Conservation (phyloP, 2,329 filamentous ascomycete genomes). For the Aspergillus sp. region DNA sequence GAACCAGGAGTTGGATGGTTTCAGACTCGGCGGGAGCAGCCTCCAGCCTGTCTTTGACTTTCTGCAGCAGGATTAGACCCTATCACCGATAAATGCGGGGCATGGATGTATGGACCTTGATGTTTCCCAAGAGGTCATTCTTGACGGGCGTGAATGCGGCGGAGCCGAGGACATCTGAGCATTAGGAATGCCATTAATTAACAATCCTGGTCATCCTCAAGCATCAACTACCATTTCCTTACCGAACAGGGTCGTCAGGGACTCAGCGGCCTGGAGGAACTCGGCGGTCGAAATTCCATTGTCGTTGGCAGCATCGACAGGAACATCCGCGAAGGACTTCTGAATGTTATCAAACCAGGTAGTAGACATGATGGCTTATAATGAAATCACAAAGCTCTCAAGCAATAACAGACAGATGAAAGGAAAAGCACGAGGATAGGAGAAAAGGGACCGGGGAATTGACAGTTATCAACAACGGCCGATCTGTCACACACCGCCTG, state of each 20-base stretch:
- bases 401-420: constrained; percentile 3
- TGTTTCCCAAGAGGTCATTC: constrained; percentile 81
- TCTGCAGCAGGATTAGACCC: constrained; percentile 45
- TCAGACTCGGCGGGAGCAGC: constrained; percentile 70
- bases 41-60: constrained; percentile 76
- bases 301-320: constrained; percentile 62
- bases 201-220: constrained; percentile 1
- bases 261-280: constrained; percentile 87
- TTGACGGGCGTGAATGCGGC: constrained; percentile 86
- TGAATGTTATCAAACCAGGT: constrained; percentile 84
- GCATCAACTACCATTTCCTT: constrained; percentile 14
- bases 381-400: no score
- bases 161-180: constrained; percentile 50
- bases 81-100: constrained; percentile 1
- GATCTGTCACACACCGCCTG: constrained; percentile 21
- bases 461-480: constrained; percentile 11
- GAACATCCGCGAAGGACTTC: constrained; percentile 75
- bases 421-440: constrained; percentile 3
- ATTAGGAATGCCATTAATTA: not conserved
- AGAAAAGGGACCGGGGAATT: not conserved
- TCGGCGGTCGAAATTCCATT: constrained; percentile 73
- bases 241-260: constrained; percentile 82
- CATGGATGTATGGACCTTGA: constrained; percentile 56
- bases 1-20: constrained; percentile 74
- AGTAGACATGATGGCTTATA: constrained; percentile 39